Evolutionary conservation across 768 basidiomycete genomes (phyloP), one percentile per base, ranked within the genome.

Genomic region (Lentinula boryana): DNA sequence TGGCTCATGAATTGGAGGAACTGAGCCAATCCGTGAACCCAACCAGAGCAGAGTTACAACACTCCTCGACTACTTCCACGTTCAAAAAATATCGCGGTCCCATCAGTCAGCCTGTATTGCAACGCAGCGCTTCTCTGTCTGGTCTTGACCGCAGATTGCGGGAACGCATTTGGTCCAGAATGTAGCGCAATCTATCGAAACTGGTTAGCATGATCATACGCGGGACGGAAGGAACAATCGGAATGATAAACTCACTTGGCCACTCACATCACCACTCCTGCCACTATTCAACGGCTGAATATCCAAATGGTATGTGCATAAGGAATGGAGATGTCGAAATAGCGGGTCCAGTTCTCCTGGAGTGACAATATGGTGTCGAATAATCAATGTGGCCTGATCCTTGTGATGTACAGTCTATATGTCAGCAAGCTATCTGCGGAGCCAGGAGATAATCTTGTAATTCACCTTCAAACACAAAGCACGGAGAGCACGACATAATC

Each of bases 191-290:
- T 71, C 89, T 89, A 62, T 5, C 7, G 7, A 52, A n/a, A 38
- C 18, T 9, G 27, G 40, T n/a, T 16, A 18, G 62, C 36, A 43
- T 35, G 41, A 18, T 18, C n/a, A 35, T 31, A n/a, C 32, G 44
- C 35, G 13, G 15, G 12, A 33, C 12, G 16, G 48, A 40, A 53
- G 51, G 31, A n/a, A 46, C 62, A 43, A 43, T 43, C 5, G 55
- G 6, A 46, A 33, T 12, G 3, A 33, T 21, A 53, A 56, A 62
- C 77, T 18, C 55, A 89, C 91, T 78, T 91, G 87, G 18, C 91
- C 91, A 61, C 84, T 89, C 32, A 93, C 87, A 21, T 84, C 78
- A 2, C 89, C 90, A 63, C 91, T 93, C 27, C 85, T 76, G 4
- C 91, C 91, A 63, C 87, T 91, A 1, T 85, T 76, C 6, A 93